Evolutionary conservation across 2,329 filamentous ascomycete species (phyloP).

Genomic region (Annulohypoxylon truncatum): DNA sequence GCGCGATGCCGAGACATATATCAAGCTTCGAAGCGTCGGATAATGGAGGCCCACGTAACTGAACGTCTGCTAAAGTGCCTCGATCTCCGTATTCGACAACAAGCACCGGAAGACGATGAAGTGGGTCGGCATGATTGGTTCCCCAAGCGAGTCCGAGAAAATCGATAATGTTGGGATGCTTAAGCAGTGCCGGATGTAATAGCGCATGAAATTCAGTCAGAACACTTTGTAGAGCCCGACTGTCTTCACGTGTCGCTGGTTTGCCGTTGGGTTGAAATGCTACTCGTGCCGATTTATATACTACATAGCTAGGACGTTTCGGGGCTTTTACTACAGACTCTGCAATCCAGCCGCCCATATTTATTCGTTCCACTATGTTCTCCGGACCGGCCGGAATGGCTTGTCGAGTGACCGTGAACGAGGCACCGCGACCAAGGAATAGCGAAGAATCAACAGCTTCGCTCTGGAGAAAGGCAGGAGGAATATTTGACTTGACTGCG

Average conservation of each 20-base stretch:
- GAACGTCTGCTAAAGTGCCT: neutral
- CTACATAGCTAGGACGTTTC: neutral
- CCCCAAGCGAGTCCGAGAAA: slow-evolving; percentile 4
- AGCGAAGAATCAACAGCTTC: slow-evolving; percentile 1
- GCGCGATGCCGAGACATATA: neutral
- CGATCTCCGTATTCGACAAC: slow-evolving; percentile 1
- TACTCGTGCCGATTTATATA: slow-evolving; percentile 1
- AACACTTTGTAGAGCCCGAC: slow-evolving; percentile 2
- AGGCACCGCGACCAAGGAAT: neutral
- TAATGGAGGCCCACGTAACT: neutral
- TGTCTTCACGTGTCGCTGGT: neutral
- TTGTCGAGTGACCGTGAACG: slow-evolving; percentile 2
- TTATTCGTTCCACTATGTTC: neutral
- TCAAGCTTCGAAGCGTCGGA: neutral
- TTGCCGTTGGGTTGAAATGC: neutral
- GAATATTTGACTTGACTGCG: neutral
- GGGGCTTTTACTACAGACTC: neutral
- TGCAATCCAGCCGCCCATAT: neutral
- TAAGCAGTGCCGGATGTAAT: neutral
- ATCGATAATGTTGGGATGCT: slow-evolving; percentile 3
- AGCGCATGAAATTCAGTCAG: neutral
- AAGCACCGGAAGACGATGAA: neutral
- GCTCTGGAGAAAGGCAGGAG: neutral
- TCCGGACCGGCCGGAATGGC: neutral
- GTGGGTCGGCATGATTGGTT: neutral